These are phyloP conservation scores for Pseudogymnoascus sp. DNA, from an alignment of 2,329 filamentous ascomycete genomes.

Conservation along the genomic window DNA sequence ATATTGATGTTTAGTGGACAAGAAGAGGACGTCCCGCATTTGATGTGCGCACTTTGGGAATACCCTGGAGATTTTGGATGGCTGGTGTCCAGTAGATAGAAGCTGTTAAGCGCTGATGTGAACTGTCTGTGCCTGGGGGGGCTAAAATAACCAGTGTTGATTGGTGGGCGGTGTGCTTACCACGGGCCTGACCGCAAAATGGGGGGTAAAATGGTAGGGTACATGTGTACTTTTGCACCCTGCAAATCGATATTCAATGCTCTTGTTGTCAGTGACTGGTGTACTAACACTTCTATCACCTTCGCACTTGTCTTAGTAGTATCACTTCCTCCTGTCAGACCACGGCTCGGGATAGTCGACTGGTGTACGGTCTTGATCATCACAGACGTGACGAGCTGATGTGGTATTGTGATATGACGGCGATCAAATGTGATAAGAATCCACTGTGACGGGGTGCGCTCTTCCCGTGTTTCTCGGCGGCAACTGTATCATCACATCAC, in stretches of 20 bases:
- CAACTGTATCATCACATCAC: neutral
- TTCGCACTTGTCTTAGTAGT: neutral
- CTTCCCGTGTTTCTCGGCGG: neutral
- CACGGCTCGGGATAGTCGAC: neutral
- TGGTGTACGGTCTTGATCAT: neutral
- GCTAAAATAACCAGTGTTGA: neutral
- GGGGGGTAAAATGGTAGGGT: neutral
- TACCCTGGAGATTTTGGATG: neutral
- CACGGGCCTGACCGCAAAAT: neutral
- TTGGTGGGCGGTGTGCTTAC: neutral
- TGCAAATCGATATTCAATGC: neutral
- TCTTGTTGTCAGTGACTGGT: neutral
- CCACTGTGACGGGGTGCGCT: neutral
- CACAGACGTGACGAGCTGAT: neutral
- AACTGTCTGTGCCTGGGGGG: neutral
- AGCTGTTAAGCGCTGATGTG: constrained; percentile 5
- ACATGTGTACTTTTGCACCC: neutral
- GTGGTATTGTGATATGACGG: neutral
- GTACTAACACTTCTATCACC: neutral
- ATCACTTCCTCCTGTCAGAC: neutral
- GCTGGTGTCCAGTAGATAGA: neutral
- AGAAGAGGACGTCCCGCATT: neutral
- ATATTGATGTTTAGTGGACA: neutral
- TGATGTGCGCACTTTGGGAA: neutral
- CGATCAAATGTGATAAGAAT: neutral